Base-by-base conservation (phyloP, 805 yeast genomes). In the Cyberlindnera samutprakarnensis region DNA sequence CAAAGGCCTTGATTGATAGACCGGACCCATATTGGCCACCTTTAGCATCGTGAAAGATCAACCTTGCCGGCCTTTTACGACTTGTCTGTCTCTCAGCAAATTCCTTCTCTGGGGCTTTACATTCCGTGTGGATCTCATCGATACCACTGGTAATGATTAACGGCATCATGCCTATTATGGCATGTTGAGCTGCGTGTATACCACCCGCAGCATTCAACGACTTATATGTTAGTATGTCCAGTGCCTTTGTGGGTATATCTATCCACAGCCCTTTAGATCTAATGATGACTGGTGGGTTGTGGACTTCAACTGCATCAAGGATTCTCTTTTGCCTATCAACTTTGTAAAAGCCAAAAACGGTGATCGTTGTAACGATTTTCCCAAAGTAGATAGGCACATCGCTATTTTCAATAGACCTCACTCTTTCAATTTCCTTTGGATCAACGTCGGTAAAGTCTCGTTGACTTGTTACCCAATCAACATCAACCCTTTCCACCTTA, bases 61-160 rank as follows among this genome's bases (percentile, higher is more conserved):
- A 59, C 33, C 98, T 62, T 0, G 94, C 95, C 0, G 97, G 97
- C 25, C 99, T 61, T 35, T 70, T 72, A 25, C 98, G 61, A 13
- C 57, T 56, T 0, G 90, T 70, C 48, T 82, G 82, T 18, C 86
- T 58, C 30, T 69, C 68, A 1, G 95, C 84, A 64, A 90, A 84
- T 51, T 92, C 99, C 47, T 92, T 92, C 43, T 87, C 95, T 0
- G 98, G 96, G 0, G 97, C 96, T 49, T 92, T 92, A 56, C 99
- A 92, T 55, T 92, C 99, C 0, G 97, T 85, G 27, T 72, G 72
- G 11, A 92, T 68, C 45, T 92, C 98, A 42, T 77, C 81, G 4
- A 72, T 68, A 1, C 85, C 83, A 13, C 84, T 76, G 10, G 76
- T 74, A 5, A 87, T 75, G 37, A 73, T 78, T 18, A 78, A 54